Base-by-base conservation (phyloP, 2,329 filamentous ascomycete genomes). In the Huntiella decipiens region DNA sequence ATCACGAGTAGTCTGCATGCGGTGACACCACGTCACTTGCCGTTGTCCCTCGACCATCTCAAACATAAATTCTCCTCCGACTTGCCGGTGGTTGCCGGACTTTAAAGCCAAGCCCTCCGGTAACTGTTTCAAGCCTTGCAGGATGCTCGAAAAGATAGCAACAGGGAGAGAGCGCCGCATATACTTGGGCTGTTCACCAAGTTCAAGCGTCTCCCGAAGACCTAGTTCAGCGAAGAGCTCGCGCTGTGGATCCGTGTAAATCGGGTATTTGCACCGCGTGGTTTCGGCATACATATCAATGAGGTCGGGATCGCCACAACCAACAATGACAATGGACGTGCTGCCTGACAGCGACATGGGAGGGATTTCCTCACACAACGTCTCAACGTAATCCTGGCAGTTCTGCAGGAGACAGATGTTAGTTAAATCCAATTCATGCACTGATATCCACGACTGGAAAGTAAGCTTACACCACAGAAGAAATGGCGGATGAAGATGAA, bases 61-160 rank as follows among this genome's bases (percentile, higher is more conserved):
- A 52, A 85, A 85, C n/a, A 87, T 58, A 51, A 86, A 83, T 61
- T 87, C 82, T 8, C 82, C 82, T 17, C 82, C 81, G 2, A 82
- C 76, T 61, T 85, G 79, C 44, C 69, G 65, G 56, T 71, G 66
- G 56, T 82, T 71, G 3, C 82, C 81, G 15, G 71, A 73, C 57
- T 76, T 77, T 50, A 73, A 62, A 4, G 69, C 73, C 42, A 79
- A 61, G 0, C 76, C 77, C 5, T 57, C 63, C 12, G 67, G 67
- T 1, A 78, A 60, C 49, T 76, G 64, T 53, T 65, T 71, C 31
- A 87, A 56, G 0, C 65, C 72, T 58, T 83, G 78, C 4, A 68
- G 57, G 44, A 80, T 66, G 44, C 70, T 70, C 11, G 63, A 62
- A 3, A 69, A 49, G 2, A 73, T 63, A 1, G 63, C 66, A 48